Percentiles rank a stretch among this genome's conserved stretches.
These are phyloP conservation scores for Erigeron canadensis DNA, from an alignment of 129 eudicot species.

Conservation along the genomic window DNA sequence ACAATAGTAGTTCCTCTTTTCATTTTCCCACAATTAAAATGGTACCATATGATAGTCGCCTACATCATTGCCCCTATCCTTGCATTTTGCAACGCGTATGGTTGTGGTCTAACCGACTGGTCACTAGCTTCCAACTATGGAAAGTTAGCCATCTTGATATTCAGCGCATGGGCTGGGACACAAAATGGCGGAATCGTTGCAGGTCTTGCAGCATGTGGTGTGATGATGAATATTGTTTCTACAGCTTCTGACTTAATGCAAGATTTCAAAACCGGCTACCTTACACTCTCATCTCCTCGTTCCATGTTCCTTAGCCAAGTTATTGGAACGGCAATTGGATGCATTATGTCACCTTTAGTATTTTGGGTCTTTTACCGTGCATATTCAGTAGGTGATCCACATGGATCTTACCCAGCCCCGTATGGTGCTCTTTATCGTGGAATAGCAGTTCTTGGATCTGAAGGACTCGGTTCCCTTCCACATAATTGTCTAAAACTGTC, in stretches of 20 bases:
- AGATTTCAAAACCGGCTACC: constrained; percentile 65
- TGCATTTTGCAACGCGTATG: constrained; percentile 77
- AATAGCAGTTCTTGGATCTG: constrained; percentile 60
- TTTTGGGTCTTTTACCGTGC: constrained; percentile 75
- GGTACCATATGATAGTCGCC: constrained; percentile 58
- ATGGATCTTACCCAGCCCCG: constrained; percentile 64
- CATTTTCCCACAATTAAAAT: constrained; percentile 56
- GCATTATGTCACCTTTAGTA: constrained; percentile 54
- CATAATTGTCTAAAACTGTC: constrained; percentile 47
- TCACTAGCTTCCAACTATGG: constrained; percentile 72
- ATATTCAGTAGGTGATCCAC: constrained; percentile 49
- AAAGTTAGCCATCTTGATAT: constrained; percentile 51
- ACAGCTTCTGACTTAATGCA: constrained; percentile 70
- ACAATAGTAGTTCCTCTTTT: constrained; percentile 37
- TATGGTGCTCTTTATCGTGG: constrained; percentile 50
- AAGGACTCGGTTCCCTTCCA: constrained; percentile 61
- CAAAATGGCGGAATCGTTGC: constrained; percentile 62
- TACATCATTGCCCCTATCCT: constrained; percentile 55
- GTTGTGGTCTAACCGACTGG: constrained; percentile 75
- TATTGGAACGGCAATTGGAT: constrained; percentile 64
- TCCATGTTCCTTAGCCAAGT: constrained; percentile 77
- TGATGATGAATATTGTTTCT: constrained; percentile 65
- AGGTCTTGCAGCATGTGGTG: constrained; percentile 76
- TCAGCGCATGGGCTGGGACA: constrained; percentile 58
- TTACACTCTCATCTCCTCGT: constrained; percentile 68